Percentiles rank a stretch among this genome's conserved stretches.
Evolutionary conservation across 352 stramenopile species (phyloP).

Genomic region (Phytopythium vexans): DNA sequence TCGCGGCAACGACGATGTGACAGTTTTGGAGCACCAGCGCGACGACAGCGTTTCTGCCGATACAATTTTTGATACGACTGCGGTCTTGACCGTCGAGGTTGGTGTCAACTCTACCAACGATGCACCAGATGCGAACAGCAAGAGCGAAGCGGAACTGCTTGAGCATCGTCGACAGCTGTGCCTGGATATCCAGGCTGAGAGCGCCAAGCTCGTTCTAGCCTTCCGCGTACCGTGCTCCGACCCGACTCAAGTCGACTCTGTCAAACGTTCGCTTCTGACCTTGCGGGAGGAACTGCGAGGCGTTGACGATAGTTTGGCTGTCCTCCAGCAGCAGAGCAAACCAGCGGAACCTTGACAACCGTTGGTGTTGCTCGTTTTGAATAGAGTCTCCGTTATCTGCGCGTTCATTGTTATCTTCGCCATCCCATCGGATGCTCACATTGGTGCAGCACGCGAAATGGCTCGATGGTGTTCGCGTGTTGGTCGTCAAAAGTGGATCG

Average conservation of each 20-base stretch:
- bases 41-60: background rate
- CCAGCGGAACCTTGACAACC: too few relatives aligned
- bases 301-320: slow-evolving; percentile 4
- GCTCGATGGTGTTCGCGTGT: too few relatives aligned
- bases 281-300: slow-evolving; percentile 5
- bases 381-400: too few relatives aligned
- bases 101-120: background rate
- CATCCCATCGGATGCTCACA: too few relatives aligned
- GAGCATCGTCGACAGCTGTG: slow-evolving; percentile 42
- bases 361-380: too few relatives aligned
- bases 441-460: background rate
- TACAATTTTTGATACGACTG: background rate
- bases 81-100: background rate
- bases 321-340: too few relatives aligned
- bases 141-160: slow-evolving; percentile 13
- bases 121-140: background rate
- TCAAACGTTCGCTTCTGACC: slow-evolving; percentile 10
- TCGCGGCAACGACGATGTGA: background rate
- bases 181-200: slow-evolving; percentile 50
- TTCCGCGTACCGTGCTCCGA: slow-evolving; percentile 12
- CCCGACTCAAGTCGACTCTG: slow-evolving; percentile 8
- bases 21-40: background rate
- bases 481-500: too few relatives aligned
- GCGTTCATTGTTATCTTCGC: too few relatives aligned
- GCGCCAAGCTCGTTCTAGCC: slow-evolving; percentile 38